Evolutionary conservation across 2,329 filamentous ascomycete species (phyloP).

Genomic region (Alternaria sp.): DNA sequence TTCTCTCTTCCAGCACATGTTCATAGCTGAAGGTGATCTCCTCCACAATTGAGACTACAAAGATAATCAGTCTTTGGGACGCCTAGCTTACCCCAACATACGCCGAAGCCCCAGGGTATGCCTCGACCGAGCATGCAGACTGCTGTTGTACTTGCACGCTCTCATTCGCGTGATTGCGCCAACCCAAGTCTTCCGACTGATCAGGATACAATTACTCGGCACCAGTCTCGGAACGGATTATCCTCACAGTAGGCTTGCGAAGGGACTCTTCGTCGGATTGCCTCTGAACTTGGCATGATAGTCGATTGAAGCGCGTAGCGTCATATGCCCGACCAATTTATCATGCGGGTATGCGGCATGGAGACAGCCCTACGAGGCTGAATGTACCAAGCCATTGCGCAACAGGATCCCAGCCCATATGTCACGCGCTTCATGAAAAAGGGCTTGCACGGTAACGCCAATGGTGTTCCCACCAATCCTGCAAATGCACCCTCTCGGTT

Average conservation of each 20-base stretch:
- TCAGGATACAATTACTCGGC: neutral
- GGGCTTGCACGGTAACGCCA: neutral
- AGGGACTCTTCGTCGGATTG: neutral
- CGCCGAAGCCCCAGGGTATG: neutral
- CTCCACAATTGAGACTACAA: neutral
- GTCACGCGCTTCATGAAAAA: constrained; percentile 8
- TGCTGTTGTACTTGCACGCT: neutral
- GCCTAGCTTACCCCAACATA: neutral
- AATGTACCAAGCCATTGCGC: neutral
- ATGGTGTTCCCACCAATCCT: constrained; percentile 7
- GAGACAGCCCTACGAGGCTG: neutral
- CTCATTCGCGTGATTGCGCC: too few species aligned
- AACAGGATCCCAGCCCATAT: neutral
- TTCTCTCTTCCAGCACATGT: neutral
- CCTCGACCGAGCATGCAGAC: neutral
- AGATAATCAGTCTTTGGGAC: too few species aligned
- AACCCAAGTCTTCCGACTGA: too few species aligned
- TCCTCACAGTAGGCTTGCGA: neutral
- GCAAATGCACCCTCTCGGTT: neutral
- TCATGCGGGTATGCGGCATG: neutral
- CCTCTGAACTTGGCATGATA: neutral
- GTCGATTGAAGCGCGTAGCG: neutral
- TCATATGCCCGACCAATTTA: neutral
- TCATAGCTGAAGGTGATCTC: neutral
- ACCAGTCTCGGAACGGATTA: neutral